These are phyloP conservation scores for Nannochloris sp. DNA, from an alignment of 139 green algal species.

Conservation along the genomic window DNA sequence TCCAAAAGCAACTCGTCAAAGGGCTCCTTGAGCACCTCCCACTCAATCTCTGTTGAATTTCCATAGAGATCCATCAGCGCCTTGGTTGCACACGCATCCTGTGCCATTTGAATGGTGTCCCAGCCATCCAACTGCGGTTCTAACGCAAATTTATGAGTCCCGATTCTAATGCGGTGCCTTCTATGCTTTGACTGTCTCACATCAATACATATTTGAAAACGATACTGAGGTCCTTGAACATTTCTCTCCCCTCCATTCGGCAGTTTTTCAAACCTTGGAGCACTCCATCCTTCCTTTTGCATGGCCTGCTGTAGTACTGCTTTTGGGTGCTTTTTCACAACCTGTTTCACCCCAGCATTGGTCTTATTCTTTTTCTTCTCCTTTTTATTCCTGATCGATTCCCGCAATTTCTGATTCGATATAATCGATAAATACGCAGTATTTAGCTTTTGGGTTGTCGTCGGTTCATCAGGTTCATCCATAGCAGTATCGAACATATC, in stretches of 20 bases:
- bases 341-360: not conserved
- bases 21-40: conserved; percentile 20
- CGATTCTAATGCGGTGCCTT: not conserved
- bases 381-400: conserved; percentile 4
- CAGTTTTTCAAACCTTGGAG: conserved; percentile 61
- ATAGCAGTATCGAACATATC: conserved; percentile 39
- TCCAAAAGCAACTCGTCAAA: conserved; percentile 47
- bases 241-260: conserved; percentile 30
- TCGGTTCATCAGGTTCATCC: conserved; percentile 3
- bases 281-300: conserved; percentile 45
- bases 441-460: not conserved
- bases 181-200: not conserved
- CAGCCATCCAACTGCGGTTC: conserved; percentile 49
- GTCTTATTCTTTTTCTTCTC: conserved; percentile 19
- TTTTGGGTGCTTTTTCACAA: conserved; percentile 47
- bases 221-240: conserved; percentile 12
- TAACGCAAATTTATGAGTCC: conserved; percentile 22
- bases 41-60: conserved; percentile 4
- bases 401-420: conserved; percentile 3
- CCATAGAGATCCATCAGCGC: conserved; percentile 39
- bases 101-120: conserved; percentile 64
- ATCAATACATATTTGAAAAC: conserved; percentile 37
- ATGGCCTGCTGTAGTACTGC: conserved; percentile 79
- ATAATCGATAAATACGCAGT: conserved; percentile 13
- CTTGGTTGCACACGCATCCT: conserved; percentile 68